Evolutionary conservation across 768 basidiomycete genomes (phyloP).

Genomic region (Coprinopsis sp.): DNA sequence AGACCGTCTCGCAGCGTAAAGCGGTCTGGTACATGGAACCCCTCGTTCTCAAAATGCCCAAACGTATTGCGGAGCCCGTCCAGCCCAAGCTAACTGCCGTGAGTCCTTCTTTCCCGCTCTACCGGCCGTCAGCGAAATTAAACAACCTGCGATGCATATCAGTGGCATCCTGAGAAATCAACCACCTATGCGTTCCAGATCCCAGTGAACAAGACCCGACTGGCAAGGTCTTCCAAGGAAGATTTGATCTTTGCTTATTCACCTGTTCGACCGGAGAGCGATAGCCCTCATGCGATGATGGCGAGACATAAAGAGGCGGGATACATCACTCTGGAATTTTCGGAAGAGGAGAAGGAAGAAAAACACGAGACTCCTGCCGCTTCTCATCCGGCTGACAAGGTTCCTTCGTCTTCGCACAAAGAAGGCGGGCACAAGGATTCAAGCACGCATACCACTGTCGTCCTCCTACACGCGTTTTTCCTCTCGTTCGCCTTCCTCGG

Average conservation of each 20-base stretch:
- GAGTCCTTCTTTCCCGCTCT: constrained; percentile 6
- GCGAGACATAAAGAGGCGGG: constrained; percentile 30
- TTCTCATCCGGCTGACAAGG: not conserved
- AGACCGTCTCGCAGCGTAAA: constrained; percentile 56
- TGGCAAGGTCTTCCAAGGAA: constrained; percentile 23
- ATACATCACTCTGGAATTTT: constrained; percentile 29
- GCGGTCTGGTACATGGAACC: constrained; percentile 47
- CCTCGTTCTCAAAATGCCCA: constrained; percentile 35
- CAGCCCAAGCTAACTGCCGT: constrained; percentile 32
- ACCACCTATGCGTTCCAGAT: constrained; percentile 40
- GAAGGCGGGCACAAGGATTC: constrained; percentile 16
- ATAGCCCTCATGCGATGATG: constrained; percentile 15
- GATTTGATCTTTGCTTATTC: constrained; percentile 40
- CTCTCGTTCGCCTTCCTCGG: constrained; percentile 53
- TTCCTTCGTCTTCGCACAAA: not conserved
- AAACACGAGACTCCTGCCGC: constrained; percentile 5
- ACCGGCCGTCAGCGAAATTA: not conserved
- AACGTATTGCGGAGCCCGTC: constrained; percentile 39
- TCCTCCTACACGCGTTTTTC: constrained; percentile 50
- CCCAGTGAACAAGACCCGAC: constrained; percentile 32
- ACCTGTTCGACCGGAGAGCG: constrained; percentile 21
- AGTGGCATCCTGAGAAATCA: constrained; percentile 28
- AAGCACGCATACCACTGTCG: constrained; percentile 30
- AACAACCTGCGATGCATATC: constrained; percentile 1
- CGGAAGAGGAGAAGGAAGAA: constrained; percentile 5